phyloP scores from a whole-genome alignment of 2,329 filamentous ascomycete species.

The Trichoderma guizhouense region DNA sequence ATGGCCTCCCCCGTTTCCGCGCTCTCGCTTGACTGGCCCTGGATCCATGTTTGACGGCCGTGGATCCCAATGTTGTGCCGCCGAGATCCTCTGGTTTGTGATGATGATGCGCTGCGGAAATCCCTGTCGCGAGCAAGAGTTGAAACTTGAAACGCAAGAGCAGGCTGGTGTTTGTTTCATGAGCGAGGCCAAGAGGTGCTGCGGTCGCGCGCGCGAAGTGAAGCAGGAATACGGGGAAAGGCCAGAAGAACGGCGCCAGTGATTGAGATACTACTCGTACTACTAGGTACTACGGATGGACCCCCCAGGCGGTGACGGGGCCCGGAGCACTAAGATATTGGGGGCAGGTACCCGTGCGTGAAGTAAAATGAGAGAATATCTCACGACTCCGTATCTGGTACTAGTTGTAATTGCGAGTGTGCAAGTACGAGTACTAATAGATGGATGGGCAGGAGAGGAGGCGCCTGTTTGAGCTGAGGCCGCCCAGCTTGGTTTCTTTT shows the following conservation, averaged over 20 bases:
- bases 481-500: not conserved
- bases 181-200: not conserved
- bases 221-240: not conserved
- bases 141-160: not conserved
- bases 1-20: not conserved
- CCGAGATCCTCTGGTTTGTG: not conserved
- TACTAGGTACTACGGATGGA: not conserved
- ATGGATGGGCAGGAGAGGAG: not conserved
- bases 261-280: not conserved
- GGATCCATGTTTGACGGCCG: slow-evolving; percentile 1
- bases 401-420: not conserved
- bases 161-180: slow-evolving; percentile 1
- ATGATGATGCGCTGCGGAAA: not conserved
- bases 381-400: not conserved
- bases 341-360: slow-evolving; percentile 11
- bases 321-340: not conserved
- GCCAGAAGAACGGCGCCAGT: not conserved
- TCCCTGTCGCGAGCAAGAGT: not conserved
- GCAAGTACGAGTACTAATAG: not conserved
- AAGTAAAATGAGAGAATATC: slow-evolving; percentile 15
- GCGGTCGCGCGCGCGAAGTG: slow-evolving; percentile 5
- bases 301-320: slow-evolving; percentile 6
- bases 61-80: slow-evolving; percentile 9
- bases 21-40: slow-evolving; percentile 1
- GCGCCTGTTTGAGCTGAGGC: not conserved